Base-by-base conservation (phyloP, 495 filamentous ascomycete genomes). In the Aspergillus steynii region DNA sequence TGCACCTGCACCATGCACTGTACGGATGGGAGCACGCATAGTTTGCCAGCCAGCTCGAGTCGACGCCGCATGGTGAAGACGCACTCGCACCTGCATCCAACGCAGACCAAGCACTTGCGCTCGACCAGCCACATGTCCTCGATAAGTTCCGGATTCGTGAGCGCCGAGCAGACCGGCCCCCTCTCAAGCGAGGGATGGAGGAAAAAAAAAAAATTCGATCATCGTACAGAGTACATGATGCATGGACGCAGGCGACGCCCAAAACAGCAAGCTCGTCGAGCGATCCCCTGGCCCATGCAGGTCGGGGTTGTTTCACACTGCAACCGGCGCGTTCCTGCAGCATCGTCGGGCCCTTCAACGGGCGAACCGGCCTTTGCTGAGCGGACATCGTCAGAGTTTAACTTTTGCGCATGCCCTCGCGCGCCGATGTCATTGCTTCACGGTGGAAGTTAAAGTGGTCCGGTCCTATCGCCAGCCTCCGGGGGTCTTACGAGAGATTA, bases 241-340 rank as follows among this genome's bases (percentile, higher is more conserved):
- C 20, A 20, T 20, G 20, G 37, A 42, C 37, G 37, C 37, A 42
- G 37, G 37, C 37, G 37, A 8, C 3, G 9, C 37, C 37, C 7
- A 15, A 31, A 53, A 5, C 5, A 53, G 28, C 25, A 53, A 53
- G 14, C 27, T 2, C 29, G 25, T 5, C 37, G 4, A 37, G 42
- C 28, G 29, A 32, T 47, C 32, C 28, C 48, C 51, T 59, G 56
- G 56, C 29, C 56, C 56, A 59, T 59, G 56, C 56, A 20, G 27
- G 29, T 56, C 20, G 37, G 20, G 54, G 20, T 45, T 50, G 56
- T 59, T 59, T 59, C 56, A 59, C 48, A 15, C 29, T 59, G 56
- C 48, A 59, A 59, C 56, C 29, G 47, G 20, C 48, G 48, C 31
- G 29, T 59, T 52, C 56, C 48, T 59, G 48, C 48, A 59, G 48